These are phyloP conservation scores for Phialemonium atrogriseum DNA, from an alignment of 2,329 filamentous ascomycete genomes.

Conservation along the genomic window DNA sequence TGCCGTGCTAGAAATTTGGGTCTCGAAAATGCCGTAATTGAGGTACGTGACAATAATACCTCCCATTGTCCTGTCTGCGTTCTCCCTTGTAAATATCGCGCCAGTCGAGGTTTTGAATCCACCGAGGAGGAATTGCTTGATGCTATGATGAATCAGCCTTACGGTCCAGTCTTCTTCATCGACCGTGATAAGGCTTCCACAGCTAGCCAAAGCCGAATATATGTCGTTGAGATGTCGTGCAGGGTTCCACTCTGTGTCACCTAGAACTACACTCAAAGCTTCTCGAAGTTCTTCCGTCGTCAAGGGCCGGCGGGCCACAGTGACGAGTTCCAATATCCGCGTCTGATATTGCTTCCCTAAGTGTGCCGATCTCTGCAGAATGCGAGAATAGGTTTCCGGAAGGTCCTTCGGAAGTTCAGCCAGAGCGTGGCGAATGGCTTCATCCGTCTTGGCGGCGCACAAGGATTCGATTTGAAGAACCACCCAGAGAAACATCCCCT, in stretches of 20 bases:
- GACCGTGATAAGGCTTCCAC: slow-evolving; percentile 23
- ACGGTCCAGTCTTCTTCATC: slow-evolving; percentile 24
- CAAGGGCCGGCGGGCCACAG: slow-evolving; percentile 19
- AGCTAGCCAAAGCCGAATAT: slow-evolving; percentile 16
- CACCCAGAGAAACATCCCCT: slow-evolving; percentile 31
- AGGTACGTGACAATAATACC: slow-evolving; percentile 20
- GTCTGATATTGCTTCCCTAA: slow-evolving; percentile 14
- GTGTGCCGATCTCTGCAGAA: slow-evolving; percentile 15
- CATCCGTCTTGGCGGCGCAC: slow-evolving; percentile 25
- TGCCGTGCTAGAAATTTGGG: slow-evolving; percentile 6
- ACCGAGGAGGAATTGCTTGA: slow-evolving; percentile 23
- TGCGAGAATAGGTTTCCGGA: slow-evolving; percentile 20
- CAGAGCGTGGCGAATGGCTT: slow-evolving; percentile 23
- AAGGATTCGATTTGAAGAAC: slow-evolving; percentile 24
- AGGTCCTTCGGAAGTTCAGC: slow-evolving; percentile 20
- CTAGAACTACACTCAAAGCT: slow-evolving; percentile 26
- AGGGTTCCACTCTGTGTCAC: slow-evolving; percentile 18
- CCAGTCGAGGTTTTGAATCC: slow-evolving; percentile 2
- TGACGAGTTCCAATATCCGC: slow-evolving; percentile 22
- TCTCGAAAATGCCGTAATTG: slow-evolving; percentile 18
- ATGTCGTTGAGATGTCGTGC: slow-evolving; percentile 17
- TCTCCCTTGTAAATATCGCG: slow-evolving; percentile 6
- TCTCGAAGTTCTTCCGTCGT: slow-evolving; percentile 26
- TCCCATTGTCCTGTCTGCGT: slow-evolving; percentile 14
- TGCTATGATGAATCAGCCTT: slow-evolving; percentile 25